Evolutionary conservation across 208 protist genomes (phyloP).

Genomic region (Histomonas meleagridis): DNA sequence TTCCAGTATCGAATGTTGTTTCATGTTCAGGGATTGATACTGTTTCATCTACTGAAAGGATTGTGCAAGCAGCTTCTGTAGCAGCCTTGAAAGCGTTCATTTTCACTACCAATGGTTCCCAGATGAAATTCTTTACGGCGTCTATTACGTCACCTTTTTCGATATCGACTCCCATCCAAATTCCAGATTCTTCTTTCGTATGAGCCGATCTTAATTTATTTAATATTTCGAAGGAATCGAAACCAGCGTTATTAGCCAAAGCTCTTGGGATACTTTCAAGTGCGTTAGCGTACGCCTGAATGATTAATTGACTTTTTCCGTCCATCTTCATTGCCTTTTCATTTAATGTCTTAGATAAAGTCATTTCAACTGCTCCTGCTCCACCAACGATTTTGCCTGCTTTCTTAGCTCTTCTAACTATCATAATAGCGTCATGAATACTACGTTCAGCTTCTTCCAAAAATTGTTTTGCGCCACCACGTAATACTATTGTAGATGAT

Average conservation of each 20-base stretch:
- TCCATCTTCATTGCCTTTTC: conserved; percentile 82
- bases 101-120: conserved; percentile 73
- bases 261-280: conserved; percentile 97
- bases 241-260: conserved; percentile 95
- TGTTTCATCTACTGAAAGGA: conserved; percentile 99
- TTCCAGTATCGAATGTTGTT: neutral
- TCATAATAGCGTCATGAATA: conserved; percentile 98
- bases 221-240: conserved; percentile 96
- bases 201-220: conserved; percentile 96
- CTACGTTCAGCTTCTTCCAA: conserved; percentile 91
- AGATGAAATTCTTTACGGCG: conserved; percentile 81
- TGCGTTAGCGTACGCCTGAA: conserved; percentile 90
- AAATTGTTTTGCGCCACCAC: conserved; percentile 95
- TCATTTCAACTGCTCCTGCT: conserved; percentile 99
- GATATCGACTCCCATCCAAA: conserved; percentile 47
- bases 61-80: conserved; percentile 93
- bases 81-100: conserved; percentile 91
- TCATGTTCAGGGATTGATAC: conserved; percentile 55
- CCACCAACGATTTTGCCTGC: conserved; percentile 91
- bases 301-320: conserved; percentile 96
- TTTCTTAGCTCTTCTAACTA: conserved; percentile 57
- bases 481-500: conserved; percentile 62
- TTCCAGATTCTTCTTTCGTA: conserved; percentile 54
- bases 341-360: conserved; percentile 84
- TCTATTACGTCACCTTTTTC: conserved; percentile 73